A percentile compares a stretch with the other conserved stretches of the same genome.
phyloP scores from a whole-genome alignment of 2,329 filamentous ascomycete genomes.

The Exophiala bonariae region DNA sequence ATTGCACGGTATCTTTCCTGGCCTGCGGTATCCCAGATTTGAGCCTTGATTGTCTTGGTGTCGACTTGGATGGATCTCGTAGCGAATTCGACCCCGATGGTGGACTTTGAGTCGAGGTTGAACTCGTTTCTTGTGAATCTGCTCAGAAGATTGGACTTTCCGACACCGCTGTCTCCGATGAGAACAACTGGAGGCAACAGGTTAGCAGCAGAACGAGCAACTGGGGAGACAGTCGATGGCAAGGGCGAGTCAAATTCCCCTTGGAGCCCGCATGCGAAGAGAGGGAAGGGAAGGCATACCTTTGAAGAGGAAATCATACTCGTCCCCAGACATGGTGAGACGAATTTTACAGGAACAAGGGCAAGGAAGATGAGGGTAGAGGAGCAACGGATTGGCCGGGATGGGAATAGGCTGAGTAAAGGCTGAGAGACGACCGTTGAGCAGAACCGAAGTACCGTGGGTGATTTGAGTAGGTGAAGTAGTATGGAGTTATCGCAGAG shows the following conservation, averaged over 20 bases:
- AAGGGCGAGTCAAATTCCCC: too few relatives aligned
- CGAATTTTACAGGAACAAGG: not conserved
- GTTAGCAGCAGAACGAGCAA: constrained; percentile 29
- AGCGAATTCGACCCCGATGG: constrained; percentile 98
- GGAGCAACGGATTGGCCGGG: too few relatives aligned
- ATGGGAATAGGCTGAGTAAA: too few relatives aligned
- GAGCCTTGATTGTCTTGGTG: constrained; percentile 99
- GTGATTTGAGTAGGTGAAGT: too few relatives aligned
- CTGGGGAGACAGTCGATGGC: too few relatives aligned
- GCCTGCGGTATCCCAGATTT: constrained; percentile 99
- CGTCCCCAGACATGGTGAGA: constrained; percentile 68
- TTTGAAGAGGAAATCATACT: constrained; percentile 99
- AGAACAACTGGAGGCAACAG: constrained; percentile 70
- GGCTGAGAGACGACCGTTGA: too few relatives aligned
- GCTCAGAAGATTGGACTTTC: constrained; percentile 99
- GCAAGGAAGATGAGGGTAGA: not conserved
- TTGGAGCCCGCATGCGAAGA: too few relatives aligned
- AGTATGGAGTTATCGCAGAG: too few relatives aligned
- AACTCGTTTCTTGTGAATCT: constrained; percentile 99
- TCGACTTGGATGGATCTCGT: constrained; percentile 98
- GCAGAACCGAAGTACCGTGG: too few relatives aligned
- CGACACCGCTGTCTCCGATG: constrained; percentile 98
- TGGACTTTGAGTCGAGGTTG: constrained; percentile 99
- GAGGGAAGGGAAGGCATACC: constrained; percentile 61
- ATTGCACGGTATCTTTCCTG: constrained; percentile 99